Conservation (phyloP, 1,139 yeast genomes). For the Tardiomyces blankii region DNA sequence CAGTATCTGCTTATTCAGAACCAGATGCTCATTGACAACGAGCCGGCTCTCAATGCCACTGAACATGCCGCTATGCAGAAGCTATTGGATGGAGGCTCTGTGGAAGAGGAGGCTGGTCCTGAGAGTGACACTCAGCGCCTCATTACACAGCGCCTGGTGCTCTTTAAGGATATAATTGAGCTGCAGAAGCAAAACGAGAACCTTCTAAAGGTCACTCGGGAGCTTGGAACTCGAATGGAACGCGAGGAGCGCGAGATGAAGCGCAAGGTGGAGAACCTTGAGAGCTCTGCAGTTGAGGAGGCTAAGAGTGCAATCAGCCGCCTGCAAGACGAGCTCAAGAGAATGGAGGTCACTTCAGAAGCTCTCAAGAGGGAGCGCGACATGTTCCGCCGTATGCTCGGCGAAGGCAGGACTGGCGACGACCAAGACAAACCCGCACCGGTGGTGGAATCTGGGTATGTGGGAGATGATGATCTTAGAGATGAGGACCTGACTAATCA, state of each 20-base stretch:
- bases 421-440: not conserved
- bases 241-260: slow-evolving; percentile 33
- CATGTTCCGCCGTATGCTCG: slow-evolving; percentile 39
- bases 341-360: slow-evolving; percentile 38
- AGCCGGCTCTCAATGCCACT: slow-evolving; percentile 43
- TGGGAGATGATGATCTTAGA: not conserved
- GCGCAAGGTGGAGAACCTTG: slow-evolving; percentile 36
- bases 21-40: slow-evolving; percentile 38
- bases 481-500: not conserved
- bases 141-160: slow-evolving; percentile 62
- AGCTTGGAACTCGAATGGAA: slow-evolving; percentile 61
- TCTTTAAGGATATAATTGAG: slow-evolving; percentile 56
- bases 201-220: slow-evolving; percentile 53
- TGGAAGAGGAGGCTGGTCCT: slow-evolving; percentile 19
- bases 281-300: slow-evolving; percentile 53
- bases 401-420: not conserved
- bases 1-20: slow-evolving; percentile 62
- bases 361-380: slow-evolving; percentile 57
- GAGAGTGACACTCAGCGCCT: slow-evolving; percentile 60
- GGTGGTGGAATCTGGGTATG: not conserved
- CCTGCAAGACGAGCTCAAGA: slow-evolving; percentile 51
- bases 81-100: slow-evolving; percentile 27
- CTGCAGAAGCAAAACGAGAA: slow-evolving; percentile 67
- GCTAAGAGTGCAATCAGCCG: slow-evolving; percentile 68
- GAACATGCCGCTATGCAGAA: slow-evolving; percentile 46